Percentiles rank a stretch among this genome's conserved stretches.
phyloP scores from a whole-genome alignment of 1,139 yeast species.

The Suhomyces bribrorum region DNA sequence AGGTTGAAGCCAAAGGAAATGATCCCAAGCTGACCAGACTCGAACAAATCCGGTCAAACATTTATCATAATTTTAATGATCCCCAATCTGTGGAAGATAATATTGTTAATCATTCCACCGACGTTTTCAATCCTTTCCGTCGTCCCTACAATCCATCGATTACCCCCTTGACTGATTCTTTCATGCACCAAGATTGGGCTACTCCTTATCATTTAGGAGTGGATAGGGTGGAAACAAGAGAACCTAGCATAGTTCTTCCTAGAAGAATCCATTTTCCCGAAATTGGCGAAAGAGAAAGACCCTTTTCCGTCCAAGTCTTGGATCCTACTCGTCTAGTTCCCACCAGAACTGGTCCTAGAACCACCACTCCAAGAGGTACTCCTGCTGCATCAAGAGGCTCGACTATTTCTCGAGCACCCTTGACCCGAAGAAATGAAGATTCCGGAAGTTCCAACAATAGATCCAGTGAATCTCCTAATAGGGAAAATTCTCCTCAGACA shows the following conservation, averaged over 20 bases:
- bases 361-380: constrained; percentile 3
- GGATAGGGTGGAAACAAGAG: constrained; percentile 10
- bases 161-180: constrained; percentile 47
- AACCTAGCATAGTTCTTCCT: constrained; percentile 24
- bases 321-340: constrained; percentile 1
- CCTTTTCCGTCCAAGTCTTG: constrained; percentile 14
- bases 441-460: background rate
- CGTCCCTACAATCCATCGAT: constrained; percentile 39
- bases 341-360: constrained; percentile 2
- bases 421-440: background rate
- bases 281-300: constrained; percentile 1
- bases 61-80: constrained; percentile 16
- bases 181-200: constrained; percentile 42
- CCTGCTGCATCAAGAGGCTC: background rate
- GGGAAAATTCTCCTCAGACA: background rate
- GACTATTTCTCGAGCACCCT: background rate
- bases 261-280: constrained; percentile 33
- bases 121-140: constrained; percentile 40
- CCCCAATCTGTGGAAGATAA: constrained; percentile 25
- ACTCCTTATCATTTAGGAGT: constrained; percentile 21
- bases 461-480: background rate
- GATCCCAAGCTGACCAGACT: constrained; percentile 22
- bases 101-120: constrained; percentile 35
- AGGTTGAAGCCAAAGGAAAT: constrained; percentile 28
- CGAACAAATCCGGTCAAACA: constrained; percentile 12